A percentile compares a stretch with the other conserved stretches of the same genome.
These are phyloP conservation scores for Naumovozyma dairenensis DNA, from an alignment of 805 yeast species.

Conservation along the genomic window DNA sequence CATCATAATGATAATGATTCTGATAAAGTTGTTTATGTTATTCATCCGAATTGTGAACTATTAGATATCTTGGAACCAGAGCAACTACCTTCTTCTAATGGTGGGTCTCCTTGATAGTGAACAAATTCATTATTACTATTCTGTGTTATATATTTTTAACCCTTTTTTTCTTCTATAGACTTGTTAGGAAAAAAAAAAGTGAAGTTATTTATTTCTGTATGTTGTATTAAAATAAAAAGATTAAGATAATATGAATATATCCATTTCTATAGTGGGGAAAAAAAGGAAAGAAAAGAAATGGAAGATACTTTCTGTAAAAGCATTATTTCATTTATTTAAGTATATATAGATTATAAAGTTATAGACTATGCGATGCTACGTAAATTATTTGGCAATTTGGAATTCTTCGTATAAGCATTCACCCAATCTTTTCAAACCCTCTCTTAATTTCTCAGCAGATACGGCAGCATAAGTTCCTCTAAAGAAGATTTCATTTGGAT, in stretches of 20 bases:
- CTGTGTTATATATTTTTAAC: neutral
- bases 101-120: neutral
- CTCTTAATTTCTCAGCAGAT: conserved; percentile 49
- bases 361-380: neutral
- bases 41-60: conserved; percentile 80
- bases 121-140: neutral
- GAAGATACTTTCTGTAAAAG: no score
- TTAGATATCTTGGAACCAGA: conserved; percentile 35
- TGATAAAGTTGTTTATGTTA: conserved; percentile 36
- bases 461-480: conserved; percentile 89
- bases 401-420: conserved; percentile 51
- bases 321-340: no score
- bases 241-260: no score
- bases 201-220: no score
- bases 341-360: no score
- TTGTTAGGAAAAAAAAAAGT: neutral
- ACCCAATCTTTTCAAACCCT: conserved; percentile 62
- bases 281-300: no score
- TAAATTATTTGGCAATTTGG: no score
- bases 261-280: no score
- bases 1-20: conserved; percentile 20
- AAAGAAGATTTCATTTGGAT: conserved; percentile 49
- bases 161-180: no score
- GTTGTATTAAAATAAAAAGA: no score
- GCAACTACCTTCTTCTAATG: no score